A percentile compares a stretch with the other conserved stretches of the same genome.
Evolutionary conservation across 768 basidiomycete genomes (phyloP).

Genomic region (Kwoniella sp.): DNA sequence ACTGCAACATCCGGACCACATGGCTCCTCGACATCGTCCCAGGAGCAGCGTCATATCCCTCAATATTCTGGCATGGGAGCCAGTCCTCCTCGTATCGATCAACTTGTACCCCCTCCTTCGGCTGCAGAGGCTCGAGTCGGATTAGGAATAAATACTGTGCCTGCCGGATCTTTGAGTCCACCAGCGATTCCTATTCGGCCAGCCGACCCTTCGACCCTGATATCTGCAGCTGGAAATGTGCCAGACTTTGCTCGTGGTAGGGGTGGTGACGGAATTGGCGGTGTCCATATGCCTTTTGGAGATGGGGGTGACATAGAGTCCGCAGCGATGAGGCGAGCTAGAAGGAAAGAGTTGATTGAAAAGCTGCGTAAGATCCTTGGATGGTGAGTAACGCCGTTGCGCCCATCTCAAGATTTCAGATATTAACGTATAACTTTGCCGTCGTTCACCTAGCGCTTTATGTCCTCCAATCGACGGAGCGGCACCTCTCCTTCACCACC

Average conservation of each 20-base stretch:
- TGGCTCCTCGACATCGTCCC: background rate
- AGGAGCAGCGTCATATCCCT: background rate
- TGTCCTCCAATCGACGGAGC: constrained; percentile 42
- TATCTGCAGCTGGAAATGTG: constrained; percentile 13
- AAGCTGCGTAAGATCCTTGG: constrained; percentile 38
- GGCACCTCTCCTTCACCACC: constrained; percentile 57
- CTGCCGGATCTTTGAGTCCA: background rate
- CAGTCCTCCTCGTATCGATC: constrained; percentile 22
- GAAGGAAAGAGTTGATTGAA: constrained; percentile 22
- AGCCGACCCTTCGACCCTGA: background rate
- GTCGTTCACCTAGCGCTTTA: constrained; percentile 41
- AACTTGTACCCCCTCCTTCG: constrained; percentile 16
- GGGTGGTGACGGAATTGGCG: constrained; percentile 40
- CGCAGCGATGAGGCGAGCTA: constrained; percentile 12
- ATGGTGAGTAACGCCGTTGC: constrained; percentile 38
- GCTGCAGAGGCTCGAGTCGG: constrained; percentile 10
- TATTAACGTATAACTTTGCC: background rate
- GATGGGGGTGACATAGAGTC: constrained; percentile 11
- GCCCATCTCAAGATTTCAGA: background rate
- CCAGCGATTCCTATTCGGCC: background rate
- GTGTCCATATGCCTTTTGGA: constrained; percentile 18
- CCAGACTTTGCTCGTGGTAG: constrained; percentile 39
- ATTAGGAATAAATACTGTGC: constrained; percentile 12
- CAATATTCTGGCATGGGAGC: background rate
- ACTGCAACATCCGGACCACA: background rate